Percentiles rank a stretch among this genome's conserved stretches.
phyloP scores from a whole-genome alignment of 768 basidiomycete species.

The Clathrus columnatus region DNA sequence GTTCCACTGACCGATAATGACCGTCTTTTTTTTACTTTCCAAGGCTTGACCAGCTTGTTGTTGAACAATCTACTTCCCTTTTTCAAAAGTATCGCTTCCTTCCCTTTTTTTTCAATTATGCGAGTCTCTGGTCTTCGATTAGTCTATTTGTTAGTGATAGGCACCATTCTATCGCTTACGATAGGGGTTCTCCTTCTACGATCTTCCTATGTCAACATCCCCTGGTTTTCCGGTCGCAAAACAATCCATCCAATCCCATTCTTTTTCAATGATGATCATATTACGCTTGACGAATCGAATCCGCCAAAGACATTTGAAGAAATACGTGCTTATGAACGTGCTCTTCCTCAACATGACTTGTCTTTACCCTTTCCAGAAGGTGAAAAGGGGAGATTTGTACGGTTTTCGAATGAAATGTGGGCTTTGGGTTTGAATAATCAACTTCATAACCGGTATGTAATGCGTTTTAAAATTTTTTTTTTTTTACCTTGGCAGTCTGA shows the following conservation, averaged over 20 bases:
- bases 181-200: not conserved
- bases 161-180: not conserved
- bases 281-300: not conserved
- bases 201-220: not conserved
- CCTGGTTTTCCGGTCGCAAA: not conserved
- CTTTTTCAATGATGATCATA: too few relatives aligned
- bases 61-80: too few relatives aligned
- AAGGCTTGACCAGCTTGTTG: too few relatives aligned
- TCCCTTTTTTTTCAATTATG: too few relatives aligned
- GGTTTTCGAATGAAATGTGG: constrained; percentile 50
- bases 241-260: too few relatives aligned
- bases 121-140: too few relatives aligned
- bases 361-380: constrained; percentile 16
- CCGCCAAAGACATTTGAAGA: constrained; percentile 30
- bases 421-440: constrained; percentile 56
- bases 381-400: constrained; percentile 28
- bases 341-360: constrained; percentile 32
- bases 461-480: too few relatives aligned
- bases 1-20: too few relatives aligned
- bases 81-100: too few relatives aligned
- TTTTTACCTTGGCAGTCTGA: not conserved
- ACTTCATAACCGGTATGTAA: constrained; percentile 51
- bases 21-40: too few relatives aligned
- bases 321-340: constrained; percentile 26
- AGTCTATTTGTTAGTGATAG: too few relatives aligned